Evolutionary conservation across 805 yeast species (phyloP).

Genomic region (Suhomyces pyralidae): DNA sequence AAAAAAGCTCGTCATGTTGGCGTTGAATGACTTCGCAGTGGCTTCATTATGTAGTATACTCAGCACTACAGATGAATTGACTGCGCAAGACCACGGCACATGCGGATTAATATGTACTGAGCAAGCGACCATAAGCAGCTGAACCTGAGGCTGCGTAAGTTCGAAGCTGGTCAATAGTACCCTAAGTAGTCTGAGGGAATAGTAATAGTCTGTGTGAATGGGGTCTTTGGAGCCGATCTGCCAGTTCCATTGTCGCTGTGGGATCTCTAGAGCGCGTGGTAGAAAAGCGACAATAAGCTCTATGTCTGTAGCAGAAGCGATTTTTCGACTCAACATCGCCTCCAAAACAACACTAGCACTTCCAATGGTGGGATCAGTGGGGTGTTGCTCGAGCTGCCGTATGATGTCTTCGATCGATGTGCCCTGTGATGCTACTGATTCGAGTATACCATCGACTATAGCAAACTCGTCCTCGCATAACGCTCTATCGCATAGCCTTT

Average conservation of each 20-base stretch:
- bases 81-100: conserved; percentile 26
- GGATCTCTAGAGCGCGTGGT: neutral
- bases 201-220: neutral
- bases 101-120: conserved; percentile 26
- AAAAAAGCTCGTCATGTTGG: neutral
- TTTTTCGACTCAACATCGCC: neutral
- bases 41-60: neutral
- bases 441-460: neutral
- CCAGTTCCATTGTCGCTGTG: neutral
- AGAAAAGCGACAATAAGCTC: neutral
- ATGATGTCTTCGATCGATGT: neutral
- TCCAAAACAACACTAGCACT: neutral
- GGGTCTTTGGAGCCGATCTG: neutral
- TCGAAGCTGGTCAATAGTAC: neutral
- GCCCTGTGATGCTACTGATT: neutral
- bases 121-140: neutral
- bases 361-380: neutral
- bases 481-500: neutral
- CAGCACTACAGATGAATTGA: conserved; percentile 3
- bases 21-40: neutral
- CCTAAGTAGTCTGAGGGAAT: neutral
- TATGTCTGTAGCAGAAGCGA: neutral
- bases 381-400: neutral
- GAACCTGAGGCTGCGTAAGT: neutral
- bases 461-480: neutral